Conservation (phyloP, 2,329 filamentous ascomycete species). For the Macroventuria anomochaeta region DNA sequence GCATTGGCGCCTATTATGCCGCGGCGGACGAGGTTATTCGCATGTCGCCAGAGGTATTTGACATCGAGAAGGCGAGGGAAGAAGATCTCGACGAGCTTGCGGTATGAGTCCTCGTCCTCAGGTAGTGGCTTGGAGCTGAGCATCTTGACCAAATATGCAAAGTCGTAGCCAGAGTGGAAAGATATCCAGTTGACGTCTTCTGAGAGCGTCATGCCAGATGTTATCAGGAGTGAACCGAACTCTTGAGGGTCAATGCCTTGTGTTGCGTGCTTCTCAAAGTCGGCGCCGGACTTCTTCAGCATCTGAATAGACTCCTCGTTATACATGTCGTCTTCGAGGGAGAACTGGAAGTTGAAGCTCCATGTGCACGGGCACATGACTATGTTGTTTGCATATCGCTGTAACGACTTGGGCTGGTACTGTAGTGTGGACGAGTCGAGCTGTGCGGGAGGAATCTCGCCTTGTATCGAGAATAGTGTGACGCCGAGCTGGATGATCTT, state of each 20-base stretch:
- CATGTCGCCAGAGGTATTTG: constrained; percentile 95
- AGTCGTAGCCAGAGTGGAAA: constrained; percentile 98
- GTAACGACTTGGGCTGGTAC: constrained; percentile 53
- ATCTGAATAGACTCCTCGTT: constrained; percentile 94
- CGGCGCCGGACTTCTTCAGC: constrained; percentile 87
- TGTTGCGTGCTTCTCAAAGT: constrained; percentile 82
- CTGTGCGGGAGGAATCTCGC: constrained; percentile 80
- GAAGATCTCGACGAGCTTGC: constrained; percentile 86
- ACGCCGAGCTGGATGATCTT: constrained; percentile 98
- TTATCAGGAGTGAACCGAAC: constrained; percentile 88
- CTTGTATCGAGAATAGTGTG: constrained; percentile 89
- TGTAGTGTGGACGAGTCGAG: constrained; percentile 57
- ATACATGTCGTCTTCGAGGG: constrained; percentile 95
- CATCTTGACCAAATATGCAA: constrained; percentile 95
- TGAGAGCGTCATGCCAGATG: constrained; percentile 86
- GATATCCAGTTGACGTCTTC: constrained; percentile 95
- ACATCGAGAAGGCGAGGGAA: constrained; percentile 95
- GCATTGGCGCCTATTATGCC: constrained; percentile 54
- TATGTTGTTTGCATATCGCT: constrained; percentile 59
- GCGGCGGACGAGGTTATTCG: constrained; percentile 68
- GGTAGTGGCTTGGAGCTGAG: constrained; percentile 83
- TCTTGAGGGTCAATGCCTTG: constrained; percentile 89
- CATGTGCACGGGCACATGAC: constrained; percentile 84
- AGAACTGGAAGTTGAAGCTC: constrained; percentile 99
- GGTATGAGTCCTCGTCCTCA: constrained; percentile 88